A percentile compares a stretch with the other conserved stretches of the same genome.
Evolutionary conservation across 1,139 yeast genomes (phyloP).

Genomic region (Diutina mesorugosa): DNA sequence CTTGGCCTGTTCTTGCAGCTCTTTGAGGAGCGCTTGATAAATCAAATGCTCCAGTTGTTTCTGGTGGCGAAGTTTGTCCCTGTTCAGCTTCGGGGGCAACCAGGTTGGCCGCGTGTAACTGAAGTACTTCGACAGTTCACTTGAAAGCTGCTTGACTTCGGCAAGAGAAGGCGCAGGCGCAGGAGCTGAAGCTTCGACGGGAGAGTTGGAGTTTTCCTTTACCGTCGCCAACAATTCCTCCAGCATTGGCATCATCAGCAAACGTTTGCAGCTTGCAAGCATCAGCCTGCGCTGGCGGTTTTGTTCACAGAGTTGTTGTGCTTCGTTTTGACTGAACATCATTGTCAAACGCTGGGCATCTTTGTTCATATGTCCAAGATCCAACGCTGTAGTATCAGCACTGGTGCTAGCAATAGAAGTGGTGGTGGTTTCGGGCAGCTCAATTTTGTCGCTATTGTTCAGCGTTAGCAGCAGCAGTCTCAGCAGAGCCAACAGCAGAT

Average conservation of each 20-base stretch:
- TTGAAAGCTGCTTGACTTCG: constrained; percentile 1
- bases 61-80: background rate
- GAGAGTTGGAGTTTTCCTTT: background rate
- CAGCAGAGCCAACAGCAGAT: background rate
- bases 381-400: background rate
- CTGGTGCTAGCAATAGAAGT: background rate
- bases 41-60: constrained; percentile 1
- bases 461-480: background rate
- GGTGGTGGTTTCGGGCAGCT: constrained; percentile 1
- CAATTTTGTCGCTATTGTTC: background rate
- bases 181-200: background rate
- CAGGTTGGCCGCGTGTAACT: constrained; percentile 2
- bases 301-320: background rate
- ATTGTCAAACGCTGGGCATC: background rate
- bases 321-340: background rate
- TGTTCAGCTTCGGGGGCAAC: constrained; percentile 1
- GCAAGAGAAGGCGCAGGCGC: background rate
- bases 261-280: background rate
- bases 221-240: background rate
- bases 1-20: background rate
- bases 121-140: background rate
- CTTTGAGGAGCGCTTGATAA: background rate
- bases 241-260: constrained; percentile 1
- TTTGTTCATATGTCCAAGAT: background rate
- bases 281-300: constrained; percentile 1